Base-by-base conservation (phyloP, 495 filamentous ascomycete species). In the Talaromyces liani region DNA sequence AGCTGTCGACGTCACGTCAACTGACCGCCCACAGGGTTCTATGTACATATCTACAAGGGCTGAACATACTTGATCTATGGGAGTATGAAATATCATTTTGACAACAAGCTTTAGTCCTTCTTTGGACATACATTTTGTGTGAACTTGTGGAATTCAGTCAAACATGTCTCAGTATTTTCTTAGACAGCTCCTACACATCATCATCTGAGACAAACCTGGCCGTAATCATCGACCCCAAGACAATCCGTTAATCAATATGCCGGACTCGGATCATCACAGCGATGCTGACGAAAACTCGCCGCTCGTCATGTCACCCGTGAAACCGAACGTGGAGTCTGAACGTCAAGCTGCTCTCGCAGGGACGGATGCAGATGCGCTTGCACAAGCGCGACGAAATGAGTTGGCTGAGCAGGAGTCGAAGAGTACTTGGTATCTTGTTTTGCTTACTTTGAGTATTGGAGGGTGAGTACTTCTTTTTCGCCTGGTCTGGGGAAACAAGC, bases 401-500 rank as follows among this genome's bases (percentile, higher is more conserved):
- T 33, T 61, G 16, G 27, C 27, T 39, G 66, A 69, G 47, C 69
- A 74, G 47, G 69, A 82, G 61, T 88, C 88, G 4, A 95, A 93
- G 79, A 90, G 87, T 72, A 78, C 83, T 16, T 90, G 85, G 84
- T 95, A 94, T 71, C 79, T 97, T 66, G 82, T 96, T 65, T 76
- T 96, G 65, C 75, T 96, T 71, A 96, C 92, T 2, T 75, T 96
- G 51, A 86, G 88, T 68, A 88, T 94, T 65, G 89, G 91, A 49
- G 92, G 86, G 83, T 86, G 68, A 79, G 83, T 76, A 54, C 64
- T 25, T 41, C 3, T 45, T 20, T 36, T 36, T 6, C 12, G 33
- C 33, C 33, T 36, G 12, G 9, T 36, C 12, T 36, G 33, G 45
- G n/a, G n/a, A 16, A 49, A 20, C n/a, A 49, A 20, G 6, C 45